Base-by-base conservation (phyloP, 345 rosid genomes). In the Theobroma cacao region DNA sequence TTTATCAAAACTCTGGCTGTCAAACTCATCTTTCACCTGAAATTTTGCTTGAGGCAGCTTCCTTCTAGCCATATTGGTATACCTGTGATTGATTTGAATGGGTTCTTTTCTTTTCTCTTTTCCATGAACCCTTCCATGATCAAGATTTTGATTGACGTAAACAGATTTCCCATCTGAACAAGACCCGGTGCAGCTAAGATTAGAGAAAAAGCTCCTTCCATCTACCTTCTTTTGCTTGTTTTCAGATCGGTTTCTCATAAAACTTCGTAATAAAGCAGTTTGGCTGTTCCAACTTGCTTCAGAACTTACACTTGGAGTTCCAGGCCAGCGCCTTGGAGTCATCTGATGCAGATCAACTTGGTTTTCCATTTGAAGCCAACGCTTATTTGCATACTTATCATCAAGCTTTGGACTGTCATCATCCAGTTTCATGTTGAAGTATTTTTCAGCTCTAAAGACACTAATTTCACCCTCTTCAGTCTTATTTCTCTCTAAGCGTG, bases 361-460 rank as follows among this genome's bases (percentile, higher is more conserved):
- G 55, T 66, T 75, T 38, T 73, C 78, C 33, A 72, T 79, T 64
- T 50, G 78, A 41, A 58, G 14, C 4, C 28, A 76, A 64, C 7
- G 60, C 45, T 73, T 76, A 24, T 72, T 79, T 26, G 71, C 38
- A 58, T 40, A 50, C 34, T 36, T 64, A 13, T 66, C 75, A 7
- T 74, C 55, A 15, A 66, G 72, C 58, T 66, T 75, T 38, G 89
- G 79, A 68, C 71, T 62, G 7, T 72, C 79, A 50, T 56, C 82
- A 33, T 82, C 90, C 11, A 83, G 70, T 56, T 69, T 84, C 88
- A 76, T 81, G 73, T 86, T 88, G 86, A 86, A 86, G 83, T 91
- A 89, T 75, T 78, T 88, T 66, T 89, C 91, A 36, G 95, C 91
- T 10, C 80, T 85, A 60, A 89, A 89, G 36, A 91, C 84, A 2